Base-by-base conservation (phyloP, 2,329 filamentous ascomycete genomes). In the Phialemonium atrogriseum region DNA sequence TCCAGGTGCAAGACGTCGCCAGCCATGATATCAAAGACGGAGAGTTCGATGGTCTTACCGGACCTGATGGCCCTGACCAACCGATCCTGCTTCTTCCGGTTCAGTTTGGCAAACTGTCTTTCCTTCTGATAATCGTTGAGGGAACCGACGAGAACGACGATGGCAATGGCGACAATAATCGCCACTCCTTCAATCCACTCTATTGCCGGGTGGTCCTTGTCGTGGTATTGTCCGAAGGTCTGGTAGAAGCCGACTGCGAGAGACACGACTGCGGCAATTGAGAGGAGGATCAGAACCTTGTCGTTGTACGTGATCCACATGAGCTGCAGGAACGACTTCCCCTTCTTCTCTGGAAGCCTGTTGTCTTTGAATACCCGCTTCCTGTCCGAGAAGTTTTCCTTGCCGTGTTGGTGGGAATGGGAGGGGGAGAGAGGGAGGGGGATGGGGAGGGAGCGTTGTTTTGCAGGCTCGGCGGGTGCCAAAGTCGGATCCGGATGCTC, bases 261-360 rank as follows among this genome's bases (percentile, higher is more conserved):
- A 26, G 82, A 86, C 30, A 88, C 73, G 22, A 76, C 64, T 4
- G 83, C 83, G 25, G 83, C 83, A 29, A 72, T 62, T 1, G 79
- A 82, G 33, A 86, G 63, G 5, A 86, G 62, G 36, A 85, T 81
- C 27, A 87, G 61, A 4, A 88, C 79, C 52, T 87, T 88, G 65
- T 88, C 83, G 57, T 87, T 84, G 53, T 85, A 85, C 0, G 83
- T 84, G 46, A 87, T 82, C 82, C 82, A 87, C 56, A 84, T 81
- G 24, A 88, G 63, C 49, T 83, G 64, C 26, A 84, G 62, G 24
- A 87, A 67, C 41, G 64, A 80, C 60, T 86, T 87, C 26, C 79
- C 71, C 58, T 86, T 84, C 54, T 80, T 80, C 46, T 74, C 78
- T 0, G 83, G 83, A 21, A 88, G 59, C 25, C 74, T 65, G 49